Conservation (phyloP, 352 stramenopile species). For the Pythium grandisporangium region DNA sequence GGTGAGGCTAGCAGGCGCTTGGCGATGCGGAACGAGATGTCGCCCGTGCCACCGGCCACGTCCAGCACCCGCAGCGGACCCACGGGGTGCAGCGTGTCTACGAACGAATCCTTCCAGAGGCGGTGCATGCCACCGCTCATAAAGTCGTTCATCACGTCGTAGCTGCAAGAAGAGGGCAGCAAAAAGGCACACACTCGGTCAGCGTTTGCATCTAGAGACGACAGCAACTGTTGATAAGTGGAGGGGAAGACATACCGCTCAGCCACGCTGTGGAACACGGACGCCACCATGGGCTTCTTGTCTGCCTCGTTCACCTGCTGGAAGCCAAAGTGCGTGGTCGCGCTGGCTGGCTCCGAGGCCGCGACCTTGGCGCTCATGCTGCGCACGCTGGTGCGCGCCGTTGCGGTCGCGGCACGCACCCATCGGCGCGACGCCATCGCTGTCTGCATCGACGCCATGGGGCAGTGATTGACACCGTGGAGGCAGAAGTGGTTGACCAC, state of each 20-base stretch:
- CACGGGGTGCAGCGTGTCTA: conserved; percentile 75
- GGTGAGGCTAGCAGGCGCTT: conserved; percentile 57
- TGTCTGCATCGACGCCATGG: too few relatives aligned
- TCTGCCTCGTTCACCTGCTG: conserved; percentile 84
- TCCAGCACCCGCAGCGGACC: conserved; percentile 85
- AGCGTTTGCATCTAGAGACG: too few relatives aligned
- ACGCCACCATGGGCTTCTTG: conserved; percentile 94
- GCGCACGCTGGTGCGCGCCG: neutral
- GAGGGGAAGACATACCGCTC: conserved; percentile 64
- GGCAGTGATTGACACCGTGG: too few relatives aligned
- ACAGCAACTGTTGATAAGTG: neutral
- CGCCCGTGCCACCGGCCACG: conserved; percentile 97
- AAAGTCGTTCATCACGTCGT: conserved; percentile 99
- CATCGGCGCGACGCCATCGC: too few relatives aligned
- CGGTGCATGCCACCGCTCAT: conserved; percentile 96
- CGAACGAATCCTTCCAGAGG: conserved; percentile 97
- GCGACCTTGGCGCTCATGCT: neutral
- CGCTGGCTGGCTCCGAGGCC: neutral
- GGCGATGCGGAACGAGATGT: conserved; percentile 98
- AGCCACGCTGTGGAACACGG: conserved; percentile 97
- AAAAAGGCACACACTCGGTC: too few relatives aligned
- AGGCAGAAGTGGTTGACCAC: too few relatives aligned
- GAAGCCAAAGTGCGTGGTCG: conserved; percentile 86
- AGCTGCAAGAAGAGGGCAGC: conserved; percentile 16
- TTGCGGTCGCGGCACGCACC: too few relatives aligned